phyloP scores from a whole-genome alignment of 306 rosid species.

The Glycine latifolia region DNA sequence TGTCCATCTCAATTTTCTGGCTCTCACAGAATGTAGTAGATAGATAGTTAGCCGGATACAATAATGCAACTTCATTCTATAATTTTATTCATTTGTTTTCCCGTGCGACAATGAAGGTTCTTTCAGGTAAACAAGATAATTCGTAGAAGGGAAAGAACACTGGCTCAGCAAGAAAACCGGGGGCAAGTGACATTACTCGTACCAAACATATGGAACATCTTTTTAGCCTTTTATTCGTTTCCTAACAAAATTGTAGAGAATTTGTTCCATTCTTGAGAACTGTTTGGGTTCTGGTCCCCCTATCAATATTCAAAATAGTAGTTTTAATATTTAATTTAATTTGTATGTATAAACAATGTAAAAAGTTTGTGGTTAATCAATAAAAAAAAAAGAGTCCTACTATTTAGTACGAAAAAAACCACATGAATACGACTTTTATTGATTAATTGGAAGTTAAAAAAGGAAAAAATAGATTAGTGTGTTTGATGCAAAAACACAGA shows the following conservation, averaged over 20 bases:
- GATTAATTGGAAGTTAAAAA: no score
- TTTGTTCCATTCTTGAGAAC: background rate
- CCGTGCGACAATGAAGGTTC: slow-evolving; percentile 3
- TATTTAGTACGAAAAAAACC: no score
- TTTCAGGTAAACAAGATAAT: background rate
- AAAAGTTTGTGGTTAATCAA: no score
- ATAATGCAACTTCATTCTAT: slow-evolving; percentile 36
- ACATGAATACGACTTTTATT: no score
- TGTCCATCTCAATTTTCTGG: background rate
- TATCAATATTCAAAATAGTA: background rate
- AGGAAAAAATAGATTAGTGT: no score
- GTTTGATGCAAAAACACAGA: no score
- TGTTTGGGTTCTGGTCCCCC: background rate
- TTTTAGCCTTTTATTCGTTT: slow-evolving; percentile 12
- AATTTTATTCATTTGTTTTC: slow-evolving; percentile 4
- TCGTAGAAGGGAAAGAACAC: slow-evolving; percentile 16
- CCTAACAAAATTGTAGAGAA: background rate
- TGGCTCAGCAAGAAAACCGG: background rate
- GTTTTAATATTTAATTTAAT: no score
- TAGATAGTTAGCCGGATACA: background rate
- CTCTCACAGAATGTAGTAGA: background rate
- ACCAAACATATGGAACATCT: slow-evolving; percentile 16
- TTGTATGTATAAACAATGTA: no score
- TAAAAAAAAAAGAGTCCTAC: no score
- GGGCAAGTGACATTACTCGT: background rate